A percentile compares a stretch with the other conserved stretches of the same genome.
Evolutionary conservation across 306 rosid species (phyloP).

Genomic region (Castanea mollissima): DNA sequence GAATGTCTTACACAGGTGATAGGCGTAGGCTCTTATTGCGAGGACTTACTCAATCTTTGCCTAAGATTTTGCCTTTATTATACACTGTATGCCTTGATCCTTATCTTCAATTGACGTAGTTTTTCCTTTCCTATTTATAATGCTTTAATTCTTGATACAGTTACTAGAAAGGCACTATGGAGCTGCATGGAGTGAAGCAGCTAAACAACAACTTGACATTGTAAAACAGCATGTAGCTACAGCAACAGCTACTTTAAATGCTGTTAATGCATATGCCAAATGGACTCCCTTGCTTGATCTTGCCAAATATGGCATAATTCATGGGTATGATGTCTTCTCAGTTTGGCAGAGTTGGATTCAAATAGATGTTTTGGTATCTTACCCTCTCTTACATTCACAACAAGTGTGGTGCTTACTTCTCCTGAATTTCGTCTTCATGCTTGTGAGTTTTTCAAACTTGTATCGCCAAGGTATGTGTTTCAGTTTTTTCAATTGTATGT

Average conservation of each 20-base stretch:
- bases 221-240: constrained; percentile 80
- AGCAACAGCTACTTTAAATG: constrained; percentile 64
- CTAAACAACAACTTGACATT: constrained; percentile 63
- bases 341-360: constrained; percentile 22
- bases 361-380: constrained; percentile 18
- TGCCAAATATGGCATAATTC: constrained; percentile 80
- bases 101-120: constrained; percentile 20
- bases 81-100: constrained; percentile 55
- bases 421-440: constrained; percentile 96
- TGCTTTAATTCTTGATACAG: constrained; percentile 51
- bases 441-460: constrained; percentile 90
- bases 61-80: constrained; percentile 82
- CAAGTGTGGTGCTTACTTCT: constrained; percentile 93
- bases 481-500: constrained; percentile 8
- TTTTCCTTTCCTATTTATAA: constrained; percentile 16
- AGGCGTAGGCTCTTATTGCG: constrained; percentile 87
- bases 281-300: constrained; percentile 98
- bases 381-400: constrained; percentile 21
- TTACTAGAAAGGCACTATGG: constrained; percentile 78
- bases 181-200: constrained; percentile 80
- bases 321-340: constrained; percentile 60
- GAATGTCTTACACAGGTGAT: constrained; percentile 56
- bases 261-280: constrained; percentile 91
- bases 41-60: constrained; percentile 79
- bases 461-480: constrained; percentile 69